Base-by-base conservation (phyloP, 768 basidiomycete genomes). In the Artomyces pyxidatus region DNA sequence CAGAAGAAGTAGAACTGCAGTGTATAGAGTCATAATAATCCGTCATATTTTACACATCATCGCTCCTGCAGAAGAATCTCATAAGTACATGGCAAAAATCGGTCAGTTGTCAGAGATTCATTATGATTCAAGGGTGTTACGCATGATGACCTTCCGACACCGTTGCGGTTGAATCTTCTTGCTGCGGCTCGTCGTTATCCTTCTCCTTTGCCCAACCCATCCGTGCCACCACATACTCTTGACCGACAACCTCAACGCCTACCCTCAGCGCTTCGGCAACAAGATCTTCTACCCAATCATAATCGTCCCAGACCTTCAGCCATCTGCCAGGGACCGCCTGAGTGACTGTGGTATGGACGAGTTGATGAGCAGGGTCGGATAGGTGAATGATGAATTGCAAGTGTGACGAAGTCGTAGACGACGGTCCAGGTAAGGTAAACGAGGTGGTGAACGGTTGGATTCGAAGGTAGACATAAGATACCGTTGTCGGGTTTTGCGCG, bases 231-330 rank as follows among this genome's bases (percentile, higher is more conserved):
- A 94, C 72, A 60, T 94, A 94, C 60, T 95, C 90, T 66, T 97
- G 93, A 2, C 92, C 92, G 51, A 97, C 70, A 16, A 93, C 80
- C 68, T 97, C 94, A 25, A 95, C 80, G 7, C 85, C 88, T 12
- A 90, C 71, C 48, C 89, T 71, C 50, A 99, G 67, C 0, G 81
- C 78, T 59, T 97, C 95, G 4, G 93, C 94, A 52, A 97, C 77
- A 32, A 87, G 65, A 61, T 99, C 94, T 66, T 99, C 96, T 11
- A 98, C 93, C 96, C 96, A 95, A 38, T 88, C 85, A 63, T 91
- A 87, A 55, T 83, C 75, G 60, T 96, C 94, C 83, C 92, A 95
- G 38, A 92, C 70, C 4, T 81, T 80, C 48, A 98, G 64, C 96
- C 96, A 99, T 43, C 75, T 70, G n/a, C 69, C 72, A 0, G 95